phyloP scores from a whole-genome alignment of 2,329 filamentous ascomycete genomes.

The Fusarium miscanthi region DNA sequence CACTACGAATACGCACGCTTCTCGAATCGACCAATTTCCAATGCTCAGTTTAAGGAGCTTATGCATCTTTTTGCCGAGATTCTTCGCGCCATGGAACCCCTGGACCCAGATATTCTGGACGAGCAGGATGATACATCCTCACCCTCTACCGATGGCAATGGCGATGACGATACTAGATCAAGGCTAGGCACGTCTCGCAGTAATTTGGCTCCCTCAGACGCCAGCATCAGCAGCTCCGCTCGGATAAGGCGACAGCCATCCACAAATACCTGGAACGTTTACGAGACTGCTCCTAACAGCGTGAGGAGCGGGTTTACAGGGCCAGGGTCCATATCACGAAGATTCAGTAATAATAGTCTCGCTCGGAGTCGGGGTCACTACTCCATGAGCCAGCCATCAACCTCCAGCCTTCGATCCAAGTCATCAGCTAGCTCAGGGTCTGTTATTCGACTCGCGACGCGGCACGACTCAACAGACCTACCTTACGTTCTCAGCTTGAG shows the following conservation, averaged over 20 bases:
- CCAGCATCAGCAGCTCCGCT: constrained; percentile 50
- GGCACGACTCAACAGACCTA: constrained; percentile 47
- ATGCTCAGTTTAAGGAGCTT: constrained; percentile 77
- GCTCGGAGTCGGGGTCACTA: constrained; percentile 57
- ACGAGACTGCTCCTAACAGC: constrained; percentile 66
- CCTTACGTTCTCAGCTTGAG: constrained; percentile 54
- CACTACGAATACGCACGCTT: constrained; percentile 89
- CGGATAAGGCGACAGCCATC: constrained; percentile 55
- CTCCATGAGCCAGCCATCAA: constrained; percentile 52
- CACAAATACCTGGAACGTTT: constrained; percentile 57
- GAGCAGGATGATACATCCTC: constrained; percentile 41
- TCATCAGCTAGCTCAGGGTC: constrained; percentile 54
- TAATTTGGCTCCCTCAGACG: constrained; percentile 44
- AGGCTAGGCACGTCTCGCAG: constrained; percentile 55
- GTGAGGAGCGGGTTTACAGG: constrained; percentile 57
- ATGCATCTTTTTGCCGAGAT: constrained; percentile 89
- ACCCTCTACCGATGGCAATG: constrained; percentile 58
- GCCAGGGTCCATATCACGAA: constrained; percentile 48
- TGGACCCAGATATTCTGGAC: constrained; percentile 66
- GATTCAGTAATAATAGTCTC: constrained; percentile 54
- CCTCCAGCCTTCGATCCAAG: constrained; percentile 54
- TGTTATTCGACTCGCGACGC: constrained; percentile 61
- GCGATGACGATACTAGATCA: constrained; percentile 58
- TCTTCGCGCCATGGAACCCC: constrained; percentile 77
- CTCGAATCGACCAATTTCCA: constrained; percentile 74